phyloP scores from a whole-genome alignment of 1,139 yeast species.

The Pneumocystis wakefieldiae region DNA sequence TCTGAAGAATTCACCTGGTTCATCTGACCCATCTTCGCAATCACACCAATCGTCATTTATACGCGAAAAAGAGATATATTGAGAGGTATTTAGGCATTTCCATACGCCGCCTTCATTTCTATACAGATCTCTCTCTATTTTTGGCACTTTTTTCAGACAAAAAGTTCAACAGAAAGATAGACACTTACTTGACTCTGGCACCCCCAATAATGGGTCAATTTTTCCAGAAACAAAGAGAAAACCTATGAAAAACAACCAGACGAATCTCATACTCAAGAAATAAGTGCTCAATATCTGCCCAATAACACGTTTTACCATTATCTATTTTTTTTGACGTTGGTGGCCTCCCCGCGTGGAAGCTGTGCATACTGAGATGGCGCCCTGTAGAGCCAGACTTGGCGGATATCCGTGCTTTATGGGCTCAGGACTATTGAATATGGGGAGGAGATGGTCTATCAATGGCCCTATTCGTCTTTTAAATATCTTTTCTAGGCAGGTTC shows the following conservation, averaged over 20 bases:
- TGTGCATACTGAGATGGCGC: too few relatives aligned
- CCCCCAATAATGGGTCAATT: neutral
- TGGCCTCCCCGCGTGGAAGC: too few relatives aligned
- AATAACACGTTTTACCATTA: neutral
- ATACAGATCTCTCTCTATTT: constrained; percentile 2
- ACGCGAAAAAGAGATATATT: constrained; percentile 6
- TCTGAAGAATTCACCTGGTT: constrained; percentile 91
- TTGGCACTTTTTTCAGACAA: neutral
- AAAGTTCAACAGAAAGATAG: neutral
- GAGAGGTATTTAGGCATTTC: constrained; percentile 9
- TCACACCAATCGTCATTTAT: constrained; percentile 65
- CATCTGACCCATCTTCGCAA: constrained; percentile 96
- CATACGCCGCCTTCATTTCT: neutral
- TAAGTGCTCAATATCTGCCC: too few relatives aligned
- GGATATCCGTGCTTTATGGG: too few relatives aligned
- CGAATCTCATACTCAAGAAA: neutral
- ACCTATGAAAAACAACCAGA: neutral
- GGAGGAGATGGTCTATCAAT: too few relatives aligned
- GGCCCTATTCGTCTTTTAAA: too few relatives aligned
- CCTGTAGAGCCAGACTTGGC: too few relatives aligned
- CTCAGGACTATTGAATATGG: too few relatives aligned
- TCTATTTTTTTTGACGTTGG: too few relatives aligned
- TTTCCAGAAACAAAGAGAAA: neutral
- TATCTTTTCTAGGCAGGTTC: neutral
- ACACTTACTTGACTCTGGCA: neutral